Base-by-base conservation (phyloP, 202 grass and related monocot species). In the Alloteropsis angusta region DNA sequence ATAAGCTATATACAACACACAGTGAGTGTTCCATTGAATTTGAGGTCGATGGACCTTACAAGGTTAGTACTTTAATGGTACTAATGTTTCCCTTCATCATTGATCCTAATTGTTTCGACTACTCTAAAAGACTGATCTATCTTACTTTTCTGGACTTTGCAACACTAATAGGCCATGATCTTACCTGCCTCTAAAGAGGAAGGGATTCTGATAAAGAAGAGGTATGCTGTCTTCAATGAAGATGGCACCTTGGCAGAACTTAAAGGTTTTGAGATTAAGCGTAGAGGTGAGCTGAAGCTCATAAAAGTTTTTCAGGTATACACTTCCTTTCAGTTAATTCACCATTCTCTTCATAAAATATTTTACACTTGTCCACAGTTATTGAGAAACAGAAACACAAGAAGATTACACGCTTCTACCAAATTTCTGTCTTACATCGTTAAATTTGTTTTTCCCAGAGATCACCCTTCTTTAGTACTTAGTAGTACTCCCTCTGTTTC, bases 271-370 rank as follows among this genome's bases (percentile, higher is more conserved):
- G 94, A 97, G 75, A 97, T 97, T 72, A 97, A 97, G 88, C 84
- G 94, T 74, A 90, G 94, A 85, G 94, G 94, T 65, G 94, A 97
- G 87, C 91, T 97, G 80, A 97, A 97, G 87, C 94, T 97, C 73
- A 94, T 97, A 75, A 97, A 97, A 89, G 91, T 97, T 86, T 97
- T 97, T 74, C 94, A 97, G 92, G 94, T 97, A 94, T 57, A 66
- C 85, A 30, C 69, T 89, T 66, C 54, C 47, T 80, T 71, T 76
- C 42, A 74, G 8, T 47, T 84, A 74, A 39, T 77, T 50, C n/a
- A 54, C 9, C 32, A 52, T 55, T 78, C 15, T 42, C 34, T 41
- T 63, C 36, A 26, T 78, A 65, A 26, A 22, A 65, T 65, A 4
- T 72, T 36, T 36, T 41, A 18, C 21, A 78, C 9, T 21, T 65